Evolutionary conservation across 495 filamentous ascomycete species (phyloP), one percentile per base, ranked within the genome.

Genomic region (Xylaria nigripes): DNA sequence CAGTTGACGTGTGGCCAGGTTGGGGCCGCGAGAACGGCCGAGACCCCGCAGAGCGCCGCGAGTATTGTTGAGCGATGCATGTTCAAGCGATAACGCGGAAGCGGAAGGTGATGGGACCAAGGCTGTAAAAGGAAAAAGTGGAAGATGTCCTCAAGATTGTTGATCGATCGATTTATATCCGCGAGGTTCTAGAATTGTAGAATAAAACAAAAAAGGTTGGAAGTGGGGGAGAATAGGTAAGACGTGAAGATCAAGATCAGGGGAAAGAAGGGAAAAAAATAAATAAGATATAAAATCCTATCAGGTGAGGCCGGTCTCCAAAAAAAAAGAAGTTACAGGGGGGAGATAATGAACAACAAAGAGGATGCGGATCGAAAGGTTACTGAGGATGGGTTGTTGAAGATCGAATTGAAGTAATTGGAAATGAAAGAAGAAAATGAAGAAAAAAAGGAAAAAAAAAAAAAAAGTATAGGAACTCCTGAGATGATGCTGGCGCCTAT

Each of bases 41-140:
- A 55, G 58, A 70, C 72, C 65, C 68, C 67, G 51, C 80, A 70
- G 48, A 73, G 67, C 30, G 76, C 70, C 19, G 69, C 59, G 21
- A 79, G 54, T 54, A 77, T 55, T 49, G 73, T 64, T 48, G 71
- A 71, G 55, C 64, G 65, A 51, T 68, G 68, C 77, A 81, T 80
- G 34, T 61, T 72, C 4, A 8, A 23, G 36, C 27, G 27, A 19
- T 24, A 13, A 7, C 30, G 42, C 45, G 3, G 42, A 46, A 23
- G 41, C 34, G 41, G 16, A n/a, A 10, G 16, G 10, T 5, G 27
- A 30, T 30, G 10, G 27, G 27, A 5, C 10, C 16, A 45, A 46
- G 42, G 27, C 30, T 38, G 49, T 42, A 56, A 43, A 50, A 52
- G 18, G 54, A 62, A 54, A 49, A 55, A 13, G 48, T 43, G 15